phyloP scores from a whole-genome alignment of 352 stramenopile genomes.

The Elongisporangium senticosum region DNA sequence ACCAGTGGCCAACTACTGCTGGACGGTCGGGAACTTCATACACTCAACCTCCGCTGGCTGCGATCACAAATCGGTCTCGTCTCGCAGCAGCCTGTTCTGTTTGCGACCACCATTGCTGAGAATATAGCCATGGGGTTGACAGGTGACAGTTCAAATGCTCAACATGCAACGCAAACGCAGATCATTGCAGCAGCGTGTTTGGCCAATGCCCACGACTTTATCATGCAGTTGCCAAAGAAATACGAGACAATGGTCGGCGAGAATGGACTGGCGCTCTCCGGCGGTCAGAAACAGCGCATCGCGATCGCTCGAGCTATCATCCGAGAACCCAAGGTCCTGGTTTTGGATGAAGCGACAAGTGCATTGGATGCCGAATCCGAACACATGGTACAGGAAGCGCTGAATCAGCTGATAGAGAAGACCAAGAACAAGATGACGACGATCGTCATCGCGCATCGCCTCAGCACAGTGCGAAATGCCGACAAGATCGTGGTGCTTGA shows the following conservation, averaged over 20 bases:
- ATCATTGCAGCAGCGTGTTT: constrained; percentile 45
- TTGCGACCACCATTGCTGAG: constrained; percentile 68
- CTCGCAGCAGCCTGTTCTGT: constrained; percentile 76
- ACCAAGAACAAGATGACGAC: constrained; percentile 20
- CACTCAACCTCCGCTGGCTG: constrained; percentile 45
- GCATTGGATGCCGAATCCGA: constrained; percentile 37
- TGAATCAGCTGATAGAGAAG: constrained; percentile 16
- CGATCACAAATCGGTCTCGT: constrained; percentile 39
- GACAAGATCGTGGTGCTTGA: constrained; percentile 47
- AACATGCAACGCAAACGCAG: constrained; percentile 22
- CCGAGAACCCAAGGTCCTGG: constrained; percentile 38
- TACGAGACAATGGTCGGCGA: constrained; percentile 57
- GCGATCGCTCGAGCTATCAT: constrained; percentile 52
- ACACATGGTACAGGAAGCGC: constrained; percentile 15
- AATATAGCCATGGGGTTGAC: constrained; percentile 58
- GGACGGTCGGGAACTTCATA: constrained; percentile 50
- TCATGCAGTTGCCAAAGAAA: constrained; percentile 69
- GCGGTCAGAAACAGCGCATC: constrained; percentile 41
- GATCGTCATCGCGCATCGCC: constrained; percentile 36
- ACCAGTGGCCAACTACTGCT: constrained; percentile 53
- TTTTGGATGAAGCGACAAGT: constrained; percentile 59
- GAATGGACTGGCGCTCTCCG: constrained; percentile 81
- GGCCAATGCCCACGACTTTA: constrained; percentile 39
- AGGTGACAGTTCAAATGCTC: too few relatives aligned
- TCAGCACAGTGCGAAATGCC: constrained; percentile 35